Conservation (phyloP, 208 protist species). For the Crithidia thermophila region DNA sequence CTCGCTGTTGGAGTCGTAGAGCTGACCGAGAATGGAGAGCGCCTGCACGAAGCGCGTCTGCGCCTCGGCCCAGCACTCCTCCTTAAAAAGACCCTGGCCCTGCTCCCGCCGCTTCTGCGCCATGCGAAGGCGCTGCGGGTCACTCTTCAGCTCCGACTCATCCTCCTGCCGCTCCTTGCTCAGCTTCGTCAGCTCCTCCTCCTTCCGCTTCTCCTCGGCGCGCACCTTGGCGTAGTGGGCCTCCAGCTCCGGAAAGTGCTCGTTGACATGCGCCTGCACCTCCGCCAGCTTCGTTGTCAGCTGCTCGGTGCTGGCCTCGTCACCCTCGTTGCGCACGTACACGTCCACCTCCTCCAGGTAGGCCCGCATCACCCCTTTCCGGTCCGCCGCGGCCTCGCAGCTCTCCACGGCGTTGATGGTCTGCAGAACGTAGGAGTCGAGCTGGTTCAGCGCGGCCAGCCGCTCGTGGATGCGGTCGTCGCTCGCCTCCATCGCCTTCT, state of each 20-base stretch:
- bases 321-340: slow-evolving; percentile 48
- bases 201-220: slow-evolving; percentile 41
- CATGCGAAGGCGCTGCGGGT: slow-evolving; percentile 73
- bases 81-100: slow-evolving; percentile 69
- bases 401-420: slow-evolving; percentile 39
- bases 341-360: slow-evolving; percentile 44
- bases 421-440: slow-evolving; percentile 70
- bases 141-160: slow-evolving; percentile 66
- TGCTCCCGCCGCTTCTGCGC: slow-evolving; percentile 75
- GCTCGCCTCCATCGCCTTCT: slow-evolving; percentile 35
- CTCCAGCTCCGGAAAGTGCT: slow-evolving; percentile 40
- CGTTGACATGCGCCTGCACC: slow-evolving; percentile 38
- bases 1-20: slow-evolving; percentile 65
- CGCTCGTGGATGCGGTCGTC: slow-evolving; percentile 58
- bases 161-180: slow-evolving; percentile 53
- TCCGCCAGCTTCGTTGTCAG: slow-evolving; percentile 27
- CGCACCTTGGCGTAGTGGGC: slow-evolving; percentile 38
- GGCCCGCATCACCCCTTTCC: slow-evolving; percentile 23
- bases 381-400: slow-evolving; percentile 29
- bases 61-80: slow-evolving; percentile 70
- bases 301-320: slow-evolving; percentile 28
- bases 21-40: slow-evolving; percentile 57
- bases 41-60: slow-evolving; percentile 80
- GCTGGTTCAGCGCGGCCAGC: slow-evolving; percentile 53
- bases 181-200: slow-evolving; percentile 53